A percentile compares a stretch with the other conserved stretches of the same genome.
Evolutionary conservation across 2,329 filamentous ascomycete species (phyloP).

Genomic region (Botrytis cinerea): DNA sequence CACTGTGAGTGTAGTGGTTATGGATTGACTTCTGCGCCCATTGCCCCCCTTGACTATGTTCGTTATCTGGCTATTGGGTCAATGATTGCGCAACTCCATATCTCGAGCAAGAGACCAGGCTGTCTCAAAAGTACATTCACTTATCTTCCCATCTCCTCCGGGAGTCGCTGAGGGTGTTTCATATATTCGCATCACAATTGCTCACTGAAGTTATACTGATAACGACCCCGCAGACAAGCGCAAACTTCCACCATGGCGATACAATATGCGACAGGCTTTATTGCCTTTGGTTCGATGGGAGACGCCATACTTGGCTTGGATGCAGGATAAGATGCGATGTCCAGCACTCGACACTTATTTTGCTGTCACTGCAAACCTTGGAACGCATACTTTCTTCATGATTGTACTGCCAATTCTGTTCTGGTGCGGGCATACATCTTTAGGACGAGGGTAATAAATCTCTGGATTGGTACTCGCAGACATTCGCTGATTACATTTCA

Average conservation of each 20-base stretch:
- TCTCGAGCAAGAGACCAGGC: not conserved
- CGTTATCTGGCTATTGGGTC: not conserved
- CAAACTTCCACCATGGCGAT: slow-evolving; percentile 85
- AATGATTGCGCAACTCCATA: not conserved
- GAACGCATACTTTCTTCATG: slow-evolving; percentile 99
- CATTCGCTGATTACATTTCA: slow-evolving; percentile 40
- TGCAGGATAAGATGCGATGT: slow-evolving; percentile 79
- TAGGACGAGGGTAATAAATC: slow-evolving; percentile 78
- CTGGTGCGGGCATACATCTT: slow-evolving; percentile 86
- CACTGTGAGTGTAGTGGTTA: slow-evolving; percentile 58
- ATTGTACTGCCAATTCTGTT: slow-evolving; percentile 90
- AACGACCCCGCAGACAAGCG: slow-evolving; percentile 64
- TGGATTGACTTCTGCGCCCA: not conserved
- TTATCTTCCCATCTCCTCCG: not conserved
- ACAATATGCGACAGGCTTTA: slow-evolving; percentile 74
- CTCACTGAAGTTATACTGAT: slow-evolving; percentile 16
- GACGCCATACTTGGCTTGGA: slow-evolving; percentile 86
- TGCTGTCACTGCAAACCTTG: slow-evolving; percentile 91
- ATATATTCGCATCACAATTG: not conserved
- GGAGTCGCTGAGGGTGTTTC: not conserved
- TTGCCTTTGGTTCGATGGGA: slow-evolving; percentile 92
- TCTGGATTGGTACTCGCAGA: slow-evolving; percentile 4
- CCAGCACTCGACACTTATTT: slow-evolving; percentile 94
- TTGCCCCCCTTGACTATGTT: not conserved
- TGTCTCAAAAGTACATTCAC: not conserved